Percentiles rank a stretch among this genome's conserved stretches.
Evolutionary conservation across 768 basidiomycete genomes (phyloP).

Genomic region (Collybiopsis luxurians): DNA sequence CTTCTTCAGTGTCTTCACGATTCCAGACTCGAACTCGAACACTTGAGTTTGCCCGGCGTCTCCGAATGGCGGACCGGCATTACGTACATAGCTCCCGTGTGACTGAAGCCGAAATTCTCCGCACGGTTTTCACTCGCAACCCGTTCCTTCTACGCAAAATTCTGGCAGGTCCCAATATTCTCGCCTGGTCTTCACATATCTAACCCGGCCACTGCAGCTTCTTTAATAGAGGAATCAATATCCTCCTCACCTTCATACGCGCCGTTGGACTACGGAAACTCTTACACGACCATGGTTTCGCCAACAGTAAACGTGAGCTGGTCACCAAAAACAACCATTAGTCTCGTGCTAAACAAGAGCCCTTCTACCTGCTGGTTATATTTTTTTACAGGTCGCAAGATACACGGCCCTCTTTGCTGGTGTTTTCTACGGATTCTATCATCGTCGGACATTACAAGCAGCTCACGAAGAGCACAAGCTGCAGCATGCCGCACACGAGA

Average conservation of each 20-base stretch:
- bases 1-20: too few species aligned
- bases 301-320: constrained; percentile 71
- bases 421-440: constrained; percentile 87
- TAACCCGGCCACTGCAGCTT: neutral
- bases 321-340: neutral
- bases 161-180: neutral
- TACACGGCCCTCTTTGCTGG: constrained; percentile 89
- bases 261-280: neutral
- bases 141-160: neutral
- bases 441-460: constrained; percentile 86
- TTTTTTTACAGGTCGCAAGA: constrained; percentile 72
- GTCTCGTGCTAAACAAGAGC: too few species aligned
- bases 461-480: constrained; percentile 75
- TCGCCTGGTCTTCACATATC: neutral
- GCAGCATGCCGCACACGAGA: constrained; percentile 66
- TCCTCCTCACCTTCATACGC: neutral
- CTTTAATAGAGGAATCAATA: constrained; percentile 2
- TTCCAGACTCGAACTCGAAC: too few species aligned
- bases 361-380: too few species aligned
- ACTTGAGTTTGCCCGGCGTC: too few species aligned
- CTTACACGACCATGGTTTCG: constrained; percentile 52
- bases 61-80: too few species aligned
- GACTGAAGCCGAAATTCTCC: constrained; percentile 2
- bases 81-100: too few species aligned
- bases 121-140: neutral